Conservation (phyloP, 352 stramenopile genomes). For the Elongisporangium prolatum region DNA sequence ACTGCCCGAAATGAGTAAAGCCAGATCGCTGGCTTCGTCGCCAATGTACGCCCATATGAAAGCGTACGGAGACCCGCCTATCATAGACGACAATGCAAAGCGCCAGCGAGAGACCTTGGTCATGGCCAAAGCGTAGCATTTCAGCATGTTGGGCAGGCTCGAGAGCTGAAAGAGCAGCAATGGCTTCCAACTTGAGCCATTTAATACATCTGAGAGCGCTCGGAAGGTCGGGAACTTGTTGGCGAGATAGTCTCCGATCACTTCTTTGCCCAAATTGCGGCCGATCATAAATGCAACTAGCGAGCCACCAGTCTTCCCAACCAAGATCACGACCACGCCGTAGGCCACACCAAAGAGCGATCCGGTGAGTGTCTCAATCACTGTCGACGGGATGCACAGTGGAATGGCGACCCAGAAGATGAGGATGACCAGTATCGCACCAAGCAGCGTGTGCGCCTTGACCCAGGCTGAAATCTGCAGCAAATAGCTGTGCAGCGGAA, state of each 20-base stretch:
- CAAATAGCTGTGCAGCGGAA: constrained; percentile 48
- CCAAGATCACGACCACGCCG: constrained; percentile 46
- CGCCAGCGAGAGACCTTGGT: constrained; percentile 50
- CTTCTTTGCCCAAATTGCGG: constrained; percentile 43
- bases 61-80: constrained; percentile 54
- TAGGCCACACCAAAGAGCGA: constrained; percentile 58
- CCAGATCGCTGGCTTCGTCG: constrained; percentile 62
- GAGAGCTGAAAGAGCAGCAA: constrained; percentile 74
- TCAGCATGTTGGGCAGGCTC: constrained; percentile 75
- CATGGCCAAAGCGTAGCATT: constrained; percentile 76
- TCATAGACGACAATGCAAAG: constrained; percentile 51
- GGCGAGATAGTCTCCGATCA: constrained; percentile 57
- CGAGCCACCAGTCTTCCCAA: constrained; percentile 69
- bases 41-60: constrained; percentile 73
- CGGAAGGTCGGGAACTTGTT: constrained; percentile 64
- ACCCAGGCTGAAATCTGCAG: constrained; percentile 41
- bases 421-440: constrained; percentile 40
- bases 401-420: constrained; percentile 66
- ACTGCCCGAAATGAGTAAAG: constrained; percentile 44
- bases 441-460: constrained; percentile 36
- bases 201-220: constrained; percentile 59
- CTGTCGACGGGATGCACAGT: constrained; percentile 61
- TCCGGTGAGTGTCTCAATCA: constrained; percentile 58
- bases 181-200: constrained; percentile 66
- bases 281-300: constrained; percentile 61